Evolutionary conservation across 2,329 filamentous ascomycete species (phyloP).

Genomic region (Calonectria naviculata): DNA sequence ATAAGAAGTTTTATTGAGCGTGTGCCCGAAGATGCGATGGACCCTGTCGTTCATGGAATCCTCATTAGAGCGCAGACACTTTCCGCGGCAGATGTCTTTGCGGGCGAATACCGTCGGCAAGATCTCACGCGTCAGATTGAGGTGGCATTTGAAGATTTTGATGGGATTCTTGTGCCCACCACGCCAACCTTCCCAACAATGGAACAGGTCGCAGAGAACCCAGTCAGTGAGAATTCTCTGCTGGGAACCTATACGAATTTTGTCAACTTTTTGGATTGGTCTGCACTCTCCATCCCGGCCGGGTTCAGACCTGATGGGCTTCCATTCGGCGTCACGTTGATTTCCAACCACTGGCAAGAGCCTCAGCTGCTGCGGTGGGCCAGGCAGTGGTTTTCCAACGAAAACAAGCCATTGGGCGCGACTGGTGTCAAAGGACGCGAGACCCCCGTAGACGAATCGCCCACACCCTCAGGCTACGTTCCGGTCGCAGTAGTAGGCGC

Average conservation of each 20-base stretch:
- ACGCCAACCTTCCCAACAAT: conserved; percentile 64
- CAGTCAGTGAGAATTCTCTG: conserved; percentile 63
- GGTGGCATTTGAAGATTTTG: conserved; percentile 52
- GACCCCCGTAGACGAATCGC: neutral
- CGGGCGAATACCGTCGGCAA: conserved; percentile 49
- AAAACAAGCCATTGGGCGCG: conserved; percentile 40
- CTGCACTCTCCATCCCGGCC: conserved; percentile 64
- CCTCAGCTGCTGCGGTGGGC: conserved; percentile 43
- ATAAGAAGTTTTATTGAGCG: conserved; percentile 58
- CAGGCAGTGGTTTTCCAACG: conserved; percentile 40
- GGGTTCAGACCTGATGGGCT: conserved; percentile 50
- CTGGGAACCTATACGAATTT: conserved; percentile 70
- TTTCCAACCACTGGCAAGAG: conserved; percentile 50
- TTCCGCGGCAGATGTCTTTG: conserved; percentile 59
- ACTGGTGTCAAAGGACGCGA: conserved; percentile 32
- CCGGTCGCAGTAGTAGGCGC: conserved; percentile 49
- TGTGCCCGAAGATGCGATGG: conserved; percentile 42
- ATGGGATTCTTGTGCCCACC: conserved; percentile 67
- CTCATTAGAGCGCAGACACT: conserved; percentile 52
- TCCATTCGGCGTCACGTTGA: conserved; percentile 52
- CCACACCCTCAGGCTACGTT: neutral
- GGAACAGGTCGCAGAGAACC: conserved; percentile 60
- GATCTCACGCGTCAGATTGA: conserved; percentile 55
- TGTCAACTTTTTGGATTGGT: conserved; percentile 70
- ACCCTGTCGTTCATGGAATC: conserved; percentile 49